Conservation (phyloP, 805 yeast species). For the Limtongia smithiae region DNA sequence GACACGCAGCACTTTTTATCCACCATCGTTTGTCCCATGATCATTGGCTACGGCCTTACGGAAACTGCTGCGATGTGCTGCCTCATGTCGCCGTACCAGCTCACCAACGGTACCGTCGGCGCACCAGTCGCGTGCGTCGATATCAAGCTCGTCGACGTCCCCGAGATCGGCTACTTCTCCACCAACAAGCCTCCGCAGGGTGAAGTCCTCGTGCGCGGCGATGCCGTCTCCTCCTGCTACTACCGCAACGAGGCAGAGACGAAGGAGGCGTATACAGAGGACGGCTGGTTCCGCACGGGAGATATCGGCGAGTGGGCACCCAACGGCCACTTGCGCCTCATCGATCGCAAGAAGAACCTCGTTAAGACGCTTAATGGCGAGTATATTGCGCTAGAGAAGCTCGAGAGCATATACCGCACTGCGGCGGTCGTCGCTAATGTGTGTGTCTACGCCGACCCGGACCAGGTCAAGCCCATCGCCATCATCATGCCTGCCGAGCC, state of each 20-base stretch:
- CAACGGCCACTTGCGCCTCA: constrained; percentile 72
- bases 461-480: constrained; percentile 86
- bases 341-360: constrained; percentile 93
- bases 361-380: constrained; percentile 97
- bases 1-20: constrained; percentile 76
- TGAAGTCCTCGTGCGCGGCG: constrained; percentile 80
- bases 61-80: constrained; percentile 91
- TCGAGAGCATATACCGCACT: constrained; percentile 88
- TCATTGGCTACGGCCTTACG: constrained; percentile 93
- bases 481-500: constrained; percentile 78
- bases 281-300: constrained; percentile 95
- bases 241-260: constrained; percentile 83
- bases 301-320: constrained; percentile 93
- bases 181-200: constrained; percentile 74
- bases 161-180: constrained; percentile 87
- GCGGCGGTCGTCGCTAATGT: constrained; percentile 71
- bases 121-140: constrained; percentile 78
- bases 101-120: constrained; percentile 78
- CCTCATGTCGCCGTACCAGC: constrained; percentile 58
- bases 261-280: constrained; percentile 64
- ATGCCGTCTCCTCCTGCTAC: constrained; percentile 68
- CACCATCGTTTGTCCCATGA: constrained; percentile 75
- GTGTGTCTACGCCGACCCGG: constrained; percentile 89
- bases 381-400: constrained; percentile 92
- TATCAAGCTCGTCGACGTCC: constrained; percentile 83